A percentile compares a stretch with the other conserved stretches of the same genome.
These are phyloP conservation scores for Boletus edulis DNA, from an alignment of 768 basidiomycete genomes.

Conservation along the genomic window DNA sequence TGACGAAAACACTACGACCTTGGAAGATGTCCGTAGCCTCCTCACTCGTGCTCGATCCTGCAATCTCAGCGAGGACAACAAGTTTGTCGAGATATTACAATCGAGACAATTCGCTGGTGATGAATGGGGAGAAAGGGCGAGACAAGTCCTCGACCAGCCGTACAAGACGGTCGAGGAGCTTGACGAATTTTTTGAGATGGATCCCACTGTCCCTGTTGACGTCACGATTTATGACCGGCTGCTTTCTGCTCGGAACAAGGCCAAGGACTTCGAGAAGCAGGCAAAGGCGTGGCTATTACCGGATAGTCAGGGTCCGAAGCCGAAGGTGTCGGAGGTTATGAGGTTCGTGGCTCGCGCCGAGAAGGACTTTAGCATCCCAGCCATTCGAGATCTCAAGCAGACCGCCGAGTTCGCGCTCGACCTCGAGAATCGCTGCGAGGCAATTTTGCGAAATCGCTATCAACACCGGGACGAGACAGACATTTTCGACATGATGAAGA, in stretches of 20 bases:
- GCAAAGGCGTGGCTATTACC: conserved; percentile 68
- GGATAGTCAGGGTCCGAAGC: conserved; percentile 52
- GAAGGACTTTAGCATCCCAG: conserved; percentile 71
- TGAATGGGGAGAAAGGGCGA: conserved; percentile 75
- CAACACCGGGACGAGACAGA: conserved; percentile 54
- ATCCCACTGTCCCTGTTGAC: conserved; percentile 68
- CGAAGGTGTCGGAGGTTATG: conserved; percentile 67
- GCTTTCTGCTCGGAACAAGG: conserved; percentile 61
- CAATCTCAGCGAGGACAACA: conserved; percentile 62
- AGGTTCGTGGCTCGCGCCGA: conserved; percentile 68
- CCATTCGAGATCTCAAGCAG: conserved; percentile 62
- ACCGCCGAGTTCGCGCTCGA: conserved; percentile 76
- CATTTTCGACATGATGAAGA: conserved; percentile 67
- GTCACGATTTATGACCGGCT: conserved; percentile 63
- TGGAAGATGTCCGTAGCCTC: conserved; percentile 76
- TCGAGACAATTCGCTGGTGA: conserved; percentile 64
- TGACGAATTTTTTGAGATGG: conserved; percentile 66
- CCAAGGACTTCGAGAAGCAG: conserved; percentile 77
- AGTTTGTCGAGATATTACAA: conserved; percentile 61
- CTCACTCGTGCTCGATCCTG: conserved; percentile 69
- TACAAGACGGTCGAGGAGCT: conserved; percentile 76
- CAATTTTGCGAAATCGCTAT: conserved; percentile 65
- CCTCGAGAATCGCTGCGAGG: conserved; percentile 72
- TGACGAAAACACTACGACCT: conserved; percentile 61
- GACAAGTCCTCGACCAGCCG: conserved; percentile 61